Base-by-base conservation (phyloP, 345 rosid genomes). In the Kandelia obovata region DNA sequence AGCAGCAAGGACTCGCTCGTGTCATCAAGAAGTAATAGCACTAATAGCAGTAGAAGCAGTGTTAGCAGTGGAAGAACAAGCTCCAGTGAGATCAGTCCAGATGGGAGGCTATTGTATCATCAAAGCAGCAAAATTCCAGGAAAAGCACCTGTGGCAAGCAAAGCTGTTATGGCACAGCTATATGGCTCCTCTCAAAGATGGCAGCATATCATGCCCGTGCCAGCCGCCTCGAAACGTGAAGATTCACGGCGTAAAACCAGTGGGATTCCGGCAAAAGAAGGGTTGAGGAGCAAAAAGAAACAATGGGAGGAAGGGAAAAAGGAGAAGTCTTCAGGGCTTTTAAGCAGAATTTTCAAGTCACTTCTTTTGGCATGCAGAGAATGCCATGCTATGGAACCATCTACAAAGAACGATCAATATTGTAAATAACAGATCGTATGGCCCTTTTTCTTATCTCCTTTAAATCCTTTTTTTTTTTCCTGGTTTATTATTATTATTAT, bases 351-450 rank as follows among this genome's bases (percentile, higher is more conserved):
- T 64, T 68, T 92, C 53, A 76, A 79, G 67, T 78, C 79, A 10
- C 78, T 90, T 69, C 68, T 87, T 71, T 75, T 81, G 75, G 86
- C 83, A 62, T 92, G 96, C 68, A 79, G 84, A 71, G 84, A 83
- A 61, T 92, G 95, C 58, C 98, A 92, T 74, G 89, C 98, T 64
- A 88, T 92, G 94, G 98, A 90, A 72, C 81, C 93, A 68, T 69
- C 86, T 20, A 69, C 69, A 62, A 66, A 77, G 62, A 81, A 76
- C 61, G 77, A 77, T 25, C 15, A 21, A 15, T 11, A 43, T 43
- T 13, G 49, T 15, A 43, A 43, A 43, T 13, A 2, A 43, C 49
- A 43, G 17, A 43, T 4, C 19, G 17, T 43, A 43, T 3, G 17
- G 5, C 17, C 17, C 49, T 15, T 43, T 43, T 43, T 11, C 49